These are phyloP conservation scores for Colletotrichum sojae DNA, from an alignment of 2,329 filamentous ascomycete genomes.

Conservation along the genomic window DNA sequence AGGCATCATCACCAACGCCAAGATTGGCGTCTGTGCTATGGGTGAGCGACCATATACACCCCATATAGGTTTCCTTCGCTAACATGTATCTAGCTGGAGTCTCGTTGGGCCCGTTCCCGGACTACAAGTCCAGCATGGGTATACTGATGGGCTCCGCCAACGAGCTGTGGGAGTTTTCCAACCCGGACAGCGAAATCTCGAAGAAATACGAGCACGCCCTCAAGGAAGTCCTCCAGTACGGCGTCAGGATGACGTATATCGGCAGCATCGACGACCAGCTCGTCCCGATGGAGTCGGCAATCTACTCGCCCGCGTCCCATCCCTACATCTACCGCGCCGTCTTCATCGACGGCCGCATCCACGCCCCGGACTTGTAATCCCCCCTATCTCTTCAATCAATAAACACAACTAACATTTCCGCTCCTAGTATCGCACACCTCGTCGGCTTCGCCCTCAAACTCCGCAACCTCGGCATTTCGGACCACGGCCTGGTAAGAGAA, in stretches of 20 bases:
- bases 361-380: conserved; percentile 86
- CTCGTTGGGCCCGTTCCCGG: conserved; percentile 91
- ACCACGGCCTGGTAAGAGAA: conserved; percentile 94
- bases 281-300: conserved; percentile 90
- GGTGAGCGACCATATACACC: conserved; percentile 52
- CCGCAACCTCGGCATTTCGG: conserved; percentile 91
- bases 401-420: neutral
- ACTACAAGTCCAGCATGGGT: conserved; percentile 89
- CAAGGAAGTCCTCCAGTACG: conserved; percentile 80
- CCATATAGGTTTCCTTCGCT: neutral
- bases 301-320: conserved; percentile 87
- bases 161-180: conserved; percentile 94
- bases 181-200: conserved; percentile 85
- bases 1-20: conserved; percentile 82
- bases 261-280: conserved; percentile 98
- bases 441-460: conserved; percentile 95
- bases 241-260: conserved; percentile 87
- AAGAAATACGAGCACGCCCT: conserved; percentile 84
- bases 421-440: conserved; percentile 80
- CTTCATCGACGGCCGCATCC: conserved; percentile 92
- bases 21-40: conserved; percentile 89
- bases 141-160: conserved; percentile 92
- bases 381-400: neutral
- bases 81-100: conserved; percentile 76
- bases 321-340: conserved; percentile 97